phyloP scores from a whole-genome alignment of 129 eudicot species.

The Pulicaria dysenterica region DNA sequence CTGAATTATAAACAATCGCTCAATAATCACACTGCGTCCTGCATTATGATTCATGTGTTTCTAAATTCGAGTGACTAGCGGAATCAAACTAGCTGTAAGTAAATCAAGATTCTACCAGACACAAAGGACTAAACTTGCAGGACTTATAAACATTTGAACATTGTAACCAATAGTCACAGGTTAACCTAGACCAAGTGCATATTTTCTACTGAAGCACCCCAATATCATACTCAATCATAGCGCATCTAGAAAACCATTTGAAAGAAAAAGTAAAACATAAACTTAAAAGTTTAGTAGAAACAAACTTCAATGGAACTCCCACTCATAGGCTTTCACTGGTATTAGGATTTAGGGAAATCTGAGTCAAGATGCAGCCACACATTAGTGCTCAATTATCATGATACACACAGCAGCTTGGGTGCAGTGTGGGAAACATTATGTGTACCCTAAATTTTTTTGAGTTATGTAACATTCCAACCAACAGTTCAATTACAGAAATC shows the following conservation, averaged over 20 bases:
- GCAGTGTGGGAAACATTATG: not conserved
- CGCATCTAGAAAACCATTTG: not conserved
- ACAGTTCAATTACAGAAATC: not conserved
- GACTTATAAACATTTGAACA: not conserved
- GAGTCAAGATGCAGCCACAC: not conserved
- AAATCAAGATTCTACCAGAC: conserved; percentile 13
- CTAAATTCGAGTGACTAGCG: not conserved
- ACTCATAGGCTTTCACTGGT: not conserved
- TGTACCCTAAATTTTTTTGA: not conserved
- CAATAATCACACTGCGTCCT: conserved; percentile 1
- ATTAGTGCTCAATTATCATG: not conserved
- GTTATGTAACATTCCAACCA: not conserved
- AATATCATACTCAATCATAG: not conserved
- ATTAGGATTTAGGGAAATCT: not conserved
- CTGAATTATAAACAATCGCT: conserved; percentile 13
- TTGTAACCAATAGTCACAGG: not conserved
- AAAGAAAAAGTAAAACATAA: not conserved
- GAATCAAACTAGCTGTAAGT: conserved; percentile 16
- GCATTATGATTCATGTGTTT: not conserved
- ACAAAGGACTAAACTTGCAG: conserved; percentile 15
- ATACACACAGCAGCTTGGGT: not conserved
- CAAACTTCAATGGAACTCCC: not conserved
- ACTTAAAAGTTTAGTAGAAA: not conserved
- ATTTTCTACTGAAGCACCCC: not conserved
- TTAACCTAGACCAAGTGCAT: not conserved